phyloP scores from a whole-genome alignment of 140 eudicot genomes.

The Oenanthe javanica region DNA sequence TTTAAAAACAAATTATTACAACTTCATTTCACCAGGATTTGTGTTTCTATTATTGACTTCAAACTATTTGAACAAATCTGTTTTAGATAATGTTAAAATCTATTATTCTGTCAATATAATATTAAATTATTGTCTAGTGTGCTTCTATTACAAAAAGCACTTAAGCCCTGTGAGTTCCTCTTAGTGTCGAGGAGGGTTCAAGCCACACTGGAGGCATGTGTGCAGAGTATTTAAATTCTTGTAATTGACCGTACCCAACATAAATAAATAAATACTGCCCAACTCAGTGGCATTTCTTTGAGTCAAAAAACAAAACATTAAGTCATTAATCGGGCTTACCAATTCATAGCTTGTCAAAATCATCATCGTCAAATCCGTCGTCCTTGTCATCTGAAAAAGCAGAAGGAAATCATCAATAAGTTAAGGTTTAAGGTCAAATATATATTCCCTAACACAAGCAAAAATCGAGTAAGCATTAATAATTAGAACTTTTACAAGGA shows the following conservation, averaged over 20 bases:
- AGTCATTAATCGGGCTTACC: slow-evolving; percentile 37
- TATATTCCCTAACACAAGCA: background rate
- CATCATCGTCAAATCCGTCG: slow-evolving; percentile 85
- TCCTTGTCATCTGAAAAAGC: slow-evolving; percentile 59
- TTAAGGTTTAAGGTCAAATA: background rate
- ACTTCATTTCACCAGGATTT: no score
- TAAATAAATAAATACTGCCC: background rate
- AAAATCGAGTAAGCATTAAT: background rate
- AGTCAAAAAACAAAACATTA: background rate
- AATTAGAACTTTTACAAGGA: background rate
- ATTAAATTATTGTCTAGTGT: no score
- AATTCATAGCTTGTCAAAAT: slow-evolving; percentile 78
- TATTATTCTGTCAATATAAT: no score
- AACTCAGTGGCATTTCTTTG: background rate
- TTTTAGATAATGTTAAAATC: no score
- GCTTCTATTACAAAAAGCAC: no score
- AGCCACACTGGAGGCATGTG: background rate
- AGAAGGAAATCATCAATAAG: slow-evolving; percentile 8
- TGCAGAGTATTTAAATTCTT: background rate
- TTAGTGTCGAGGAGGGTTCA: background rate
- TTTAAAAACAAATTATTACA: no score
- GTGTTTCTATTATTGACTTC: no score
- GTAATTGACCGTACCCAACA: background rate
- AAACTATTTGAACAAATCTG: no score
- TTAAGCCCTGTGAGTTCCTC: no score